Base-by-base conservation (phyloP, 83 land plant species). In the Picea engelmannii region DNA sequence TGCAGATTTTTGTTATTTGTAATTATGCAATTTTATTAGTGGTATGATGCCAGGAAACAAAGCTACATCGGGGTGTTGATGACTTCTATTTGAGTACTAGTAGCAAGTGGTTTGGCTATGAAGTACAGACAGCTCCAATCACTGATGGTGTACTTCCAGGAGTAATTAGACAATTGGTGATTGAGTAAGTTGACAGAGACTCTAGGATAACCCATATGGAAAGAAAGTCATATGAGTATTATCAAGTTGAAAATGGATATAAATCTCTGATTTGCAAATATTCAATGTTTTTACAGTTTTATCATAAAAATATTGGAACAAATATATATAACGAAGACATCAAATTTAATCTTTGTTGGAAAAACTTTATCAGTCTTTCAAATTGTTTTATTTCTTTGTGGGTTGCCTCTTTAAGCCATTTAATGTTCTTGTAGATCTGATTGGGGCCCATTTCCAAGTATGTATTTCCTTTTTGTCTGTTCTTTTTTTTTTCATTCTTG, bases 131-230 rank as follows among this genome's bases (percentile, higher is more conserved):
- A 13, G 95, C 99, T 74, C 93, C 99, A 42, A 40, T 95, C 4
- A 71, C 62, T 78, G 93, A 94, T 86, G 99, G 99, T 20, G 91
- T 95, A 10, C 90, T 96, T 55, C 96, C 98, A 58, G 99, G 99
- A 78, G 87, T 95, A 66, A 87, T 95, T n/a, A 86, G 99, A 18
- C 91, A 95, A 52, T 82, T 96, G 17, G 87, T 96, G 15, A 80
- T 92, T 60, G 96, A 96, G 94, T 95, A 84, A 79, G 87, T 80
- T 38, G 35, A 58, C 25, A 42, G 20, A 44, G 9, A 44, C 20
- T 44, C 47, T 9, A 44, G 21, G 58, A 73, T 44, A 73, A 73
- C 38, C 47, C 18, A 69, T 68, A 42, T 35, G 74, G 40, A 35
- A 10, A 40, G 21, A 42, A 42, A 42, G 55, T n/a, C n/a, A 44